Base-by-base conservation (phyloP, 768 basidiomycete species). In the Mycena chlorophos region DNA sequence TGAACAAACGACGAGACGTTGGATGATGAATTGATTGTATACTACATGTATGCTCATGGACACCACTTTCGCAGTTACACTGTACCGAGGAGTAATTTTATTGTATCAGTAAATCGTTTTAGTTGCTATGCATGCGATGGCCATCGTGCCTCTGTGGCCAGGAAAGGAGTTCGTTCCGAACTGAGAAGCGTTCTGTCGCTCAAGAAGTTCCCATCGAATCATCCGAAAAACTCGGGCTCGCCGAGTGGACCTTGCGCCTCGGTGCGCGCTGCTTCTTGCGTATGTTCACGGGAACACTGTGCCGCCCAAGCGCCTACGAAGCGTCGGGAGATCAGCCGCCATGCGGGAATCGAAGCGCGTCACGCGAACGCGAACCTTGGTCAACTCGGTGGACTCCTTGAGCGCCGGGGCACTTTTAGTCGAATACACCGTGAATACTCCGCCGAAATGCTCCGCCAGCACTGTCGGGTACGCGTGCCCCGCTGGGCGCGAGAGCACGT, bases 351-450 rank as follows among this genome's bases (percentile, higher is more conserved):
- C 5, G 22, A 23, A 27, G 42, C 22, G 10, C 22, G 25, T 4
- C 2, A 47, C 16, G 22, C 13, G n/a, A 14, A 13, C 12, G 4
- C 37, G 6, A 25, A 85, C 87, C 78, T 85, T 87, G 6, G 86
- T 88, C 31, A 88, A 71, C 28, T 83, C 81, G 0, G 86, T 88
- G 2, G 86, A 87, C 4, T 84, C 79, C 40, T 78, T 78, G 16
- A 89, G 69, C 2, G 87, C 84, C 3, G 87, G 86, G 58, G 88
- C 88, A 54, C 86, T 82, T 62, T 88, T 88, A 0, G 87, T 87
- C 10, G 85, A 85, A 63, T 84, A 88, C 0, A 89, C 80, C 22
- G 77, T 80, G 66, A 89, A 88, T 2, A 73, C 58, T 0, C 83
- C 83, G 3, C 87, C 85, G 60, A 82, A 87, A 58, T 79, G 80